A percentile compares a stretch with the other conserved stretches of the same genome.
These are phyloP conservation scores for Fonsecaea monophora DNA, from an alignment of 2,329 filamentous ascomycete genomes.

Conservation along the genomic window DNA sequence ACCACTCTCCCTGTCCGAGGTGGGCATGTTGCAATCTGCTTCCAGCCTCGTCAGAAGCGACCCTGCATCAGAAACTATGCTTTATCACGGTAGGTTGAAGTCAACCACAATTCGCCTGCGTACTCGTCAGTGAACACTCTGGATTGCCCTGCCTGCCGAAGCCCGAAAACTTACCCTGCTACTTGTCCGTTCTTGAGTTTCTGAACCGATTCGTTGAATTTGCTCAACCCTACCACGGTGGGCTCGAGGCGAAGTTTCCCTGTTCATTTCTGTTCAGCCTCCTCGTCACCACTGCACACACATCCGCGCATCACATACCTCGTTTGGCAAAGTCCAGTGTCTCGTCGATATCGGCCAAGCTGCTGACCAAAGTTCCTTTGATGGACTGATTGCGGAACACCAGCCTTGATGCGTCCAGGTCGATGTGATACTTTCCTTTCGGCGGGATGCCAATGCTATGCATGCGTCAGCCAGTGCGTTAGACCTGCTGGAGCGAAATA, in stretches of 20 bases:
- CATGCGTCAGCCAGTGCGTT: conserved; percentile 4
- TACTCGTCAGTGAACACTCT: conserved; percentile 23
- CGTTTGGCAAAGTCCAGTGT: conserved; percentile 37
- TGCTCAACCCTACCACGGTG: conserved; percentile 37
- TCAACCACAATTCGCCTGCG: conserved; percentile 39
- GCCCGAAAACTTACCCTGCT: conserved; percentile 34
- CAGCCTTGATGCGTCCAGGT: conserved; percentile 31
- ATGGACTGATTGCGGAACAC: conserved; percentile 36
- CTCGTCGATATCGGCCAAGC: conserved; percentile 34
- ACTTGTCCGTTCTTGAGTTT: conserved; percentile 40
- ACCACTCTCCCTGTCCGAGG: neutral
- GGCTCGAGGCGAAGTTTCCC: conserved; percentile 39
- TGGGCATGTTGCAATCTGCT: neutral
- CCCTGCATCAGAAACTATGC: neutral
- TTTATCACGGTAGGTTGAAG: conserved; percentile 37
- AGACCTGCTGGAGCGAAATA: neutral
- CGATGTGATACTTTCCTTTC: conserved; percentile 34
- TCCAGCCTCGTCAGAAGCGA: neutral
- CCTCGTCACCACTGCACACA: neutral
- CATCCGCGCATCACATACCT: conserved; percentile 19
- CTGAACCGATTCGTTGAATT: conserved; percentile 39
- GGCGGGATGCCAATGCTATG: conserved; percentile 49
- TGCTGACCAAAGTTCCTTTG: conserved; percentile 35
- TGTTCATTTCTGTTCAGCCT: conserved; percentile 5
- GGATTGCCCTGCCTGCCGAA: neutral